These are phyloP conservation scores for Arabidopsis hybrid DNA, from an alignment of 441 rosid species.

Conservation along the genomic window DNA sequence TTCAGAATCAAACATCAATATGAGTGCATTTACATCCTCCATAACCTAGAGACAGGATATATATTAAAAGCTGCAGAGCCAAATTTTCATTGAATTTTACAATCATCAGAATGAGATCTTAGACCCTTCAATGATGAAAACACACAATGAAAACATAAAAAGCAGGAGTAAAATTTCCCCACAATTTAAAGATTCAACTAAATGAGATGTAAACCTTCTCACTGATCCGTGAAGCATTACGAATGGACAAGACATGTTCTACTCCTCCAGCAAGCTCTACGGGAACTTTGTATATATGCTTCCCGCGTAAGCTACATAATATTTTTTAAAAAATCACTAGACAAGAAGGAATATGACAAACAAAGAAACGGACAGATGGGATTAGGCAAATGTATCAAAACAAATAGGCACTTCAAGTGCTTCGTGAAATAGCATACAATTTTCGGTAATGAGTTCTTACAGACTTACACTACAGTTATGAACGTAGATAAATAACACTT, in stretches of 20 bases:
- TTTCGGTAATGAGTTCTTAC: slow-evolving; percentile 1
- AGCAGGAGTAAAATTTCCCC: slow-evolving; percentile 24
- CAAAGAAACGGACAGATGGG: slow-evolving; percentile 19
- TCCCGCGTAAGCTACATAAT: slow-evolving; percentile 76
- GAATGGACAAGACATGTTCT: slow-evolving; percentile 82
- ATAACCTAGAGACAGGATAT: slow-evolving; percentile 60
- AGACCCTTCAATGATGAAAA: slow-evolving; percentile 25
- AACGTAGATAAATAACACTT: slow-evolving; percentile 19
- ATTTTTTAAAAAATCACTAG: slow-evolving; percentile 10
- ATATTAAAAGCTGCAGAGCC: slow-evolving; percentile 21
- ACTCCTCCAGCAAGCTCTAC: slow-evolving; percentile 73
- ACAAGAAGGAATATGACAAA: slow-evolving; percentile 26
- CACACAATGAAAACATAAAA: slow-evolving; percentile 32
- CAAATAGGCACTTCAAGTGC: slow-evolving; percentile 25
- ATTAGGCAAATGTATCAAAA: slow-evolving; percentile 26
- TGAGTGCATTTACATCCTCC: slow-evolving; percentile 86
- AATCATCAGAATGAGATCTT: slow-evolving; percentile 24
- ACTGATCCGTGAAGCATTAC: slow-evolving; percentile 64
- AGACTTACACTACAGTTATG: slow-evolving; percentile 4
- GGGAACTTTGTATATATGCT: slow-evolving; percentile 81
- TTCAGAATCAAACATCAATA: slow-evolving; percentile 76
- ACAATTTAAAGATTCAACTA: slow-evolving; percentile 20
- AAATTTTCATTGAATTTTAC: slow-evolving; percentile 8
- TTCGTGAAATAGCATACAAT: slow-evolving; percentile 24
- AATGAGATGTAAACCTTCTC: slow-evolving; percentile 59